These are phyloP conservation scores for Berberis thunbergii DNA, from an alignment of 164 flowering plant species.

Conservation along the genomic window DNA sequence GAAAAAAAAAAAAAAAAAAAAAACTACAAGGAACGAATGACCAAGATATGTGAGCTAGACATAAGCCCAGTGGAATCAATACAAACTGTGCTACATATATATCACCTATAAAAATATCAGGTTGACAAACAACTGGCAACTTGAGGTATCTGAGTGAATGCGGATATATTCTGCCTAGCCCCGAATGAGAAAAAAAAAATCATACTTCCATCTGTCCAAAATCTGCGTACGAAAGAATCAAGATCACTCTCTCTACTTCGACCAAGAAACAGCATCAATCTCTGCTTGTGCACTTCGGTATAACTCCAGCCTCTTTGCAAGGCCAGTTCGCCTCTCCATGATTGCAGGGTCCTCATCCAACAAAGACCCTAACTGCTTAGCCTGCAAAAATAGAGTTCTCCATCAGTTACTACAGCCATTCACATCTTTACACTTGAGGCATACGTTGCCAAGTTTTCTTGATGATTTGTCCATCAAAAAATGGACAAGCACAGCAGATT, in stretches of 20 bases:
- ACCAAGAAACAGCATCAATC: slow-evolving; percentile 36
- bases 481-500: too few relatives aligned
- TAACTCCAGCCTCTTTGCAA: slow-evolving; percentile 79
- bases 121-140: too few relatives aligned
- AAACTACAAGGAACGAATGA: too few relatives aligned
- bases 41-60: too few relatives aligned
- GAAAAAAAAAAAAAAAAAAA: too few relatives aligned
- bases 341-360: slow-evolving; percentile 92
- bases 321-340: slow-evolving; percentile 68
- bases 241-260: slow-evolving; percentile 16
- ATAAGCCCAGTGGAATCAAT: too few relatives aligned
- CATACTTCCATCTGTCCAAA: neutral
- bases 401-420: neutral
- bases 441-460: too few relatives aligned
- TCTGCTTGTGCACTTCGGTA: slow-evolving; percentile 85
- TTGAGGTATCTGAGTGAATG: neutral
- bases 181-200: neutral
- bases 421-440: neutral
- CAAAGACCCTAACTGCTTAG: slow-evolving; percentile 44
- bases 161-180: neutral
- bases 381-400: slow-evolving; percentile 29
- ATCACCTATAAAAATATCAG: too few relatives aligned
- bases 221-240: neutral
- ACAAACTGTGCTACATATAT: too few relatives aligned
- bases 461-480: too few relatives aligned